phyloP scores from a whole-genome alignment of 2,329 filamentous ascomycete species.

The Dryadomyces quercivorus region DNA sequence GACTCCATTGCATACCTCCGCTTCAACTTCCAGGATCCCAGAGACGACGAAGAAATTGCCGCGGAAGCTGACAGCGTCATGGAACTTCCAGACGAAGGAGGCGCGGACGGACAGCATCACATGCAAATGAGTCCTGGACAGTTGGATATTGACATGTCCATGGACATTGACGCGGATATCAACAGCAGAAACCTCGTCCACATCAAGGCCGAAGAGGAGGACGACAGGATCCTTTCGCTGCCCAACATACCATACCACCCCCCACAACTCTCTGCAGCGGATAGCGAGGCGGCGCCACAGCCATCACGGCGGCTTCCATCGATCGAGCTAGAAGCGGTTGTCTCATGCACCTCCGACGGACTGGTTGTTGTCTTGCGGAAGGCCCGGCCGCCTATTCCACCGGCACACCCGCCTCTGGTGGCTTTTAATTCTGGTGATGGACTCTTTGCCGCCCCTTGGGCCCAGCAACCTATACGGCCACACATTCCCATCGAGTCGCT shows the following conservation, averaged over 20 bases:
- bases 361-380: constrained; percentile 69
- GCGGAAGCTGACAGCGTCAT: constrained; percentile 25
- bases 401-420: constrained; percentile 35
- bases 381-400: constrained; percentile 58
- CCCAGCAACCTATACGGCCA: constrained; percentile 48
- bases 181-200: neutral
- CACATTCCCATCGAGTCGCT: constrained; percentile 29
- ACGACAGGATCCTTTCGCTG: neutral
- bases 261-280: neutral
- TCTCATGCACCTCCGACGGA: constrained; percentile 82
- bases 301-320: constrained; percentile 24
- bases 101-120: neutral
- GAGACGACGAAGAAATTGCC: constrained; percentile 39
- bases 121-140: neutral
- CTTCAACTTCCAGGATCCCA: constrained; percentile 71
- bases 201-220: constrained; percentile 10
- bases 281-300: neutral
- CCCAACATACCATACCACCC: neutral
- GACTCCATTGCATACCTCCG: constrained; percentile 84
- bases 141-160: constrained; percentile 18
- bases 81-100: constrained; percentile 32
- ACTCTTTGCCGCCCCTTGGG: constrained; percentile 73
- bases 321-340: constrained; percentile 75
- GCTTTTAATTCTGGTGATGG: constrained; percentile 43
- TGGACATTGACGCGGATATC: constrained; percentile 12